phyloP scores from a whole-genome alignment of 371 early-diverging fungal species.

The Lichtheimia corymbifera region DNA sequence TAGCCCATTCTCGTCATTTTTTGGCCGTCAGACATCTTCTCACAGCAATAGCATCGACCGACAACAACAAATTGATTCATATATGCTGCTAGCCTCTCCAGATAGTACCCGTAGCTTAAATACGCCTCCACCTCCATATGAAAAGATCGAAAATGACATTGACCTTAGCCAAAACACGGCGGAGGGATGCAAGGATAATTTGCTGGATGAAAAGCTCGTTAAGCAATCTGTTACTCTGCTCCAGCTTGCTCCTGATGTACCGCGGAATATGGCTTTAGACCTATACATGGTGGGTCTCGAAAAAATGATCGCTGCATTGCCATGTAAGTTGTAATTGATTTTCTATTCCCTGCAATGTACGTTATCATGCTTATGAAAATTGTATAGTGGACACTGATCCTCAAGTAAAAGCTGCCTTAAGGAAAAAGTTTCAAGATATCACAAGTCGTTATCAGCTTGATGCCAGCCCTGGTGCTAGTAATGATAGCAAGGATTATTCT shows the following conservation, averaged over 20 bases:
- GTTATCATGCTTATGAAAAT: neutral
- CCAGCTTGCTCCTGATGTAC: constrained; percentile 51
- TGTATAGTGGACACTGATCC: constrained; percentile 48
- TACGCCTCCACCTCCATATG: constrained; percentile 35
- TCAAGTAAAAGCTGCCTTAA: constrained; percentile 37
- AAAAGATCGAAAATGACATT: constrained; percentile 18
- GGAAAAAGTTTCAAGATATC: constrained; percentile 34
- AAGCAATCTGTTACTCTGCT: constrained; percentile 51
- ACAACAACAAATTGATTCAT: too few relatives aligned
- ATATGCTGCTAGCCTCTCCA: too few relatives aligned
- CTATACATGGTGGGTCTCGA: constrained; percentile 54
- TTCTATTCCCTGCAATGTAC: neutral
- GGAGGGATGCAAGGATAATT: constrained; percentile 11
- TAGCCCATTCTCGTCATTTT: too few relatives aligned
- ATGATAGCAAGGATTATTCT: too few relatives aligned
- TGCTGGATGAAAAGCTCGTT: constrained; percentile 40
- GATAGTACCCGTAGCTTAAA: too few relatives aligned
- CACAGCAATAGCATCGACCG: too few relatives aligned
- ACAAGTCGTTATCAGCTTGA: constrained; percentile 20
- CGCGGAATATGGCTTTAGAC: constrained; percentile 45
- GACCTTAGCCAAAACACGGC: constrained; percentile 3
- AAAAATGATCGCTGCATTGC: constrained; percentile 50
- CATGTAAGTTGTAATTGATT: constrained; percentile 35
- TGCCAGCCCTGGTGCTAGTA: constrained; percentile 11
- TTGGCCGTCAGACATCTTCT: too few relatives aligned